Conservation (phyloP, 192 early-diverging fungal species). For the Pecoramyces ruminantium region DNA sequence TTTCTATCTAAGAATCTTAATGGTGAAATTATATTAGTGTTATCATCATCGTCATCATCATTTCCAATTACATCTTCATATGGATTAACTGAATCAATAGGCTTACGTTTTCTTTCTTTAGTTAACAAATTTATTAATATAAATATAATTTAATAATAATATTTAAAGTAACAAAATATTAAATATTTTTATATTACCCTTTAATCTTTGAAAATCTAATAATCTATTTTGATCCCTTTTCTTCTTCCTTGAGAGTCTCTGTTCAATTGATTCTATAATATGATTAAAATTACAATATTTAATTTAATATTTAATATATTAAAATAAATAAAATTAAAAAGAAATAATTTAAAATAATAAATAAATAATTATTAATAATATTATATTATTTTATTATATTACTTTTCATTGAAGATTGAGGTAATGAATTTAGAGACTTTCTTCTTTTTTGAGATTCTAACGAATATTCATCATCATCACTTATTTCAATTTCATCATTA, state of each 20-base stretch:
- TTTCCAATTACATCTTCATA: not conserved
- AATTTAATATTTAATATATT: too few relatives aligned
- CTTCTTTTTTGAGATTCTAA: not conserved
- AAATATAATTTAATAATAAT: not conserved
- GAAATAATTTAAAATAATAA: too few relatives aligned
- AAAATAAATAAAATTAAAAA: too few relatives aligned
- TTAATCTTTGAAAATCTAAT: not conserved
- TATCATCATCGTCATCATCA: not conserved
- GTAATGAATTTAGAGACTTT: not conserved
- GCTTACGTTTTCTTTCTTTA: not conserved
- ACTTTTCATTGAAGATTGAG: not conserved
- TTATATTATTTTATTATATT: not conserved
- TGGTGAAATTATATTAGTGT: not conserved
- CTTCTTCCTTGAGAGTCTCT: not conserved
- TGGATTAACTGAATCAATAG: not conserved
- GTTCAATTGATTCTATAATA: not conserved
- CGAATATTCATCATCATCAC: not conserved
- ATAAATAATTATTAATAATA: too few relatives aligned
- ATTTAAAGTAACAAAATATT: not conserved
- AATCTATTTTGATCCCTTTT: not conserved
- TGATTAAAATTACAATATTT: too few relatives aligned
- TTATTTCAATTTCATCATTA: not conserved
- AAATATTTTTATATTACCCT: not conserved
- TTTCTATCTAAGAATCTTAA: not conserved
- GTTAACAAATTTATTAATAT: not conserved